Conservation (phyloP, 2,329 filamentous ascomycete genomes). For the Colletotrichum ledebouriae region DNA sequence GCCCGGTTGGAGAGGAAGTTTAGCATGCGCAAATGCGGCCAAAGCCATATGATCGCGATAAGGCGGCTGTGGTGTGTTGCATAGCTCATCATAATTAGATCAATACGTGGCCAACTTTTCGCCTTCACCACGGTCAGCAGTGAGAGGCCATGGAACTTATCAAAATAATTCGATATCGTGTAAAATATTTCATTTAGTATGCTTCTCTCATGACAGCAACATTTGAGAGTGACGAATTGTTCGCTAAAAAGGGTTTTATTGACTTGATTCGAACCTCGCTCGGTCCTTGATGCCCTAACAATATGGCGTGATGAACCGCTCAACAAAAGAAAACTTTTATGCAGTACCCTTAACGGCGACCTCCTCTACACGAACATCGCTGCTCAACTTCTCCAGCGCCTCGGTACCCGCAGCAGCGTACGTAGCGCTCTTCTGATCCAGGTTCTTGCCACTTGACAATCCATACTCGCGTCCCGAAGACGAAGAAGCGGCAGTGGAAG, state of each 20-base stretch:
- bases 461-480: slow-evolving; percentile 29
- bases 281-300: background rate
- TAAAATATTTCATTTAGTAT: no score
- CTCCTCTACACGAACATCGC: slow-evolving; percentile 12
- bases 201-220: background rate
- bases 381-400: slow-evolving; percentile 12
- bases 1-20: no score
- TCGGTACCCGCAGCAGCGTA: slow-evolving; percentile 19
- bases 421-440: background rate
- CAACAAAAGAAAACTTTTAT: slow-evolving; percentile 4
- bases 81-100: no score
- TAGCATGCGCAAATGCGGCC: no score
- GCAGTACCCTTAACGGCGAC: background rate
- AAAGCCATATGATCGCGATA: no score
- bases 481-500: slow-evolving; percentile 16
- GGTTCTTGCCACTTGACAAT: slow-evolving; percentile 26
- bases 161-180: background rate
- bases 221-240: background rate
- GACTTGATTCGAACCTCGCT: background rate
- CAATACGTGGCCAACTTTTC: no score
- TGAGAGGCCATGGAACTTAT: no score
- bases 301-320: background rate
- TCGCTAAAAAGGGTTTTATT: no score
- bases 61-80: no score
- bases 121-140: no score